phyloP scores from a whole-genome alignment of 108 stramenopile genomes.

The Skeletonema potamos region DNA sequence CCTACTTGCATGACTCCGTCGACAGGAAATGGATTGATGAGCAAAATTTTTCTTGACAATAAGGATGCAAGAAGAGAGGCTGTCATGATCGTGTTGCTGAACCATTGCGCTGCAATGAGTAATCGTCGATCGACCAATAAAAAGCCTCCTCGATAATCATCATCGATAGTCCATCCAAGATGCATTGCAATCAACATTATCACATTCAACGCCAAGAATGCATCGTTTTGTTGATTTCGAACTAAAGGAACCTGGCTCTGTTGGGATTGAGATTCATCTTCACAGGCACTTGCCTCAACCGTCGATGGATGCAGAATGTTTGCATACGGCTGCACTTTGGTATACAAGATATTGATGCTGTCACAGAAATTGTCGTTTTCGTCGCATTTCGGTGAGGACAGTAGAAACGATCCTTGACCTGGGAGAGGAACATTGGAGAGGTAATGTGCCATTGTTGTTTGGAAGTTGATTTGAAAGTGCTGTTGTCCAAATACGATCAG shows the following conservation, averaged over 20 bases:
- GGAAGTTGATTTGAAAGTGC: constrained; percentile 3
- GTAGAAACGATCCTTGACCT: constrained; percentile 48
- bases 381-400: constrained; percentile 16
- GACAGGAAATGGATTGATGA: constrained; percentile 49
- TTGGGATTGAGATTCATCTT: background rate
- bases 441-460: constrained; percentile 43
- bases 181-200: constrained; percentile 62
- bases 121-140: constrained; percentile 62
- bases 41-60: constrained; percentile 45
- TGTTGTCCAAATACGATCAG: constrained; percentile 7
- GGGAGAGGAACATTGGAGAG: constrained; percentile 58
- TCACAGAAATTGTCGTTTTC: background rate
- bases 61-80: constrained; percentile 56
- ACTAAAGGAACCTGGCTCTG: background rate
- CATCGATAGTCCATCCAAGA: constrained; percentile 54
- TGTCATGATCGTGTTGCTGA: constrained; percentile 56
- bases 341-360: constrained; percentile 14
- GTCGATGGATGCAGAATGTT: constrained; percentile 17
- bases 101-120: constrained; percentile 66
- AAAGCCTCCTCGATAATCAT: constrained; percentile 34
- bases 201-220: constrained; percentile 38
- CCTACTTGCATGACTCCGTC: constrained; percentile 14
- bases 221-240: background rate
- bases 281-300: background rate
- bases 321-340: constrained; percentile 21